These are phyloP conservation scores for Parastagonospora avenae DNA, from an alignment of 2,329 filamentous ascomycete genomes.

Conservation along the genomic window DNA sequence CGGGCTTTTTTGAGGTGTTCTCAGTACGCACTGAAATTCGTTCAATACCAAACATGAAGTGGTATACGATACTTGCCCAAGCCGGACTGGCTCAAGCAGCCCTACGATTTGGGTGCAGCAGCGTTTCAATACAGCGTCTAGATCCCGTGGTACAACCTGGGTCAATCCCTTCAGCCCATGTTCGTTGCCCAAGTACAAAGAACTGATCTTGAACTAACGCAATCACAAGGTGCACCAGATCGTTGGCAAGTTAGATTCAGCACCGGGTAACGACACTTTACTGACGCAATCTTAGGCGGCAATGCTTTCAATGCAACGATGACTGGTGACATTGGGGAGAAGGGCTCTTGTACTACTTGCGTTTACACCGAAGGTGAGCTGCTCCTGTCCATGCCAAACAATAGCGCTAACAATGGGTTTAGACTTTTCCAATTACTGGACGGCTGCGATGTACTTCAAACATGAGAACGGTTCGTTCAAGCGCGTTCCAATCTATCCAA, in stretches of 20 bases:
- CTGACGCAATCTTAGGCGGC: conserved; percentile 6
- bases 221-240: conserved; percentile 17
- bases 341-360: conserved; percentile 29
- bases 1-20: no score
- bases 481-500: conserved; percentile 30
- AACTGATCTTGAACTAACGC: neutral
- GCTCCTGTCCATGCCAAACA: neutral
- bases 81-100: conserved; percentile 18
- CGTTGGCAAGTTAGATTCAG: conserved; percentile 6
- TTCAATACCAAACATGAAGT: conserved; percentile 15
- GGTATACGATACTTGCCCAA: conserved; percentile 10
- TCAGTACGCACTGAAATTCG: no score
- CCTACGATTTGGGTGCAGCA: conserved; percentile 21
- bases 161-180: conserved; percentile 22
- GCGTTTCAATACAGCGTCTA: conserved; percentile 25
- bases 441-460: conserved; percentile 37
- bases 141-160: conserved; percentile 33
- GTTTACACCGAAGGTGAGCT: conserved; percentile 24
- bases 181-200: neutral
- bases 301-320: conserved; percentile 29
- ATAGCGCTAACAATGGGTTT: neutral
- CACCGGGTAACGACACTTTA: neutral
- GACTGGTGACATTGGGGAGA: conserved; percentile 28
- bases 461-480: conserved; percentile 36
- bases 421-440: conserved; percentile 37